Percentiles rank a stretch among this genome's conserved stretches.
Evolutionary conservation across 2,329 filamentous ascomycete genomes (phyloP).

Genomic region (Alternaria sp.): DNA sequence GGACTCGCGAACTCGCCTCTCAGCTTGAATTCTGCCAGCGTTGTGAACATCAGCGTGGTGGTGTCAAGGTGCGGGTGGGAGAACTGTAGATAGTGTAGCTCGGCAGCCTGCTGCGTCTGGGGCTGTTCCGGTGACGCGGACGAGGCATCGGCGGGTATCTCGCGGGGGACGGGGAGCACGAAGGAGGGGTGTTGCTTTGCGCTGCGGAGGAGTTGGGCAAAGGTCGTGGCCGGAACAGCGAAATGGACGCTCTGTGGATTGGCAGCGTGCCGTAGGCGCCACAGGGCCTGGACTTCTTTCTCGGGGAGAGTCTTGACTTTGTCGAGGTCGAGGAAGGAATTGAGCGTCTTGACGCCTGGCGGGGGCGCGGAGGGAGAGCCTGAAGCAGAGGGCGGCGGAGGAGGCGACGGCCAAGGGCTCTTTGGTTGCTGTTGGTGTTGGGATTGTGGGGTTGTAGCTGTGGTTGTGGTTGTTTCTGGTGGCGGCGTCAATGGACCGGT

Average conservation of each 20-base stretch:
- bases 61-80: slow-evolving; percentile 76
- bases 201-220: slow-evolving; percentile 72
- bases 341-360: slow-evolving; percentile 68
- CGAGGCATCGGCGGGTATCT: slow-evolving; percentile 43
- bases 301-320: slow-evolving; percentile 77
- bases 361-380: slow-evolving; percentile 41
- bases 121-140: slow-evolving; percentile 19
- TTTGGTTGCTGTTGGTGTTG: slow-evolving; percentile 17
- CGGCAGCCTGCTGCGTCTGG: slow-evolving; percentile 68
- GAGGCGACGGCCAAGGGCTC: slow-evolving; percentile 38
- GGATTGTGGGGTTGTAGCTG: slow-evolving; percentile 30
- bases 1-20: slow-evolving; percentile 88
- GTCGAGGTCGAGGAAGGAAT: slow-evolving; percentile 77
- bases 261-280: slow-evolving; percentile 84
- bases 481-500: slow-evolving; percentile 52
- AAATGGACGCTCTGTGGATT: slow-evolving; percentile 83
- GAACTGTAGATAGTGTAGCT: slow-evolving; percentile 98
- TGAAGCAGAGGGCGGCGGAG: slow-evolving; percentile 35
- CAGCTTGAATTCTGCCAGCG: slow-evolving; percentile 90
- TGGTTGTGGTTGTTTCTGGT: slow-evolving; percentile 16
- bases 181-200: slow-evolving; percentile 85
- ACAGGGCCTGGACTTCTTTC: slow-evolving; percentile 85
- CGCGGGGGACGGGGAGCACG: slow-evolving; percentile 83
- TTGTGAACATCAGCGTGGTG: slow-evolving; percentile 81
- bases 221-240: slow-evolving; percentile 76